Base-by-base conservation (phyloP, 2,329 filamentous ascomycete species). In the Monilinia fructicola region DNA sequence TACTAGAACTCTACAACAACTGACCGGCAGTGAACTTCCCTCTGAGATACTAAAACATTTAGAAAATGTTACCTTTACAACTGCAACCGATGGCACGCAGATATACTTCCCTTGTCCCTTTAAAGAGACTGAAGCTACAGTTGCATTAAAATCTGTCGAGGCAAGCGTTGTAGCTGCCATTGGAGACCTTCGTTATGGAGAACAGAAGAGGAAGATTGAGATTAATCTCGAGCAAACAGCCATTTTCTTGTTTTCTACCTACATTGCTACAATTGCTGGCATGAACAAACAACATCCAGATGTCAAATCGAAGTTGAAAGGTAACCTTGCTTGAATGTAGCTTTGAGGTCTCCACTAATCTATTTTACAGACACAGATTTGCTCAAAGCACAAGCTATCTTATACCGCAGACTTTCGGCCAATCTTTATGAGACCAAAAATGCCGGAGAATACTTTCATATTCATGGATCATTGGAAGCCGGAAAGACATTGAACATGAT, bases 391-490 rank as follows among this genome's bases (percentile, higher is more conserved):
- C 90, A 92, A 74, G 90, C 89, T 2, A 85, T 87, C 69, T 79
- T 85, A 9, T 92, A 92, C 74, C 85, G 90, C 12, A 86, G 90
- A 68, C 82, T 92, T 77, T 90, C 89, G 14, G 89, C 89, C 18
- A 91, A 91, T 68, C 78, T 92, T 1, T 92, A 91, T 77, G 81
- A 84, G 72, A 91, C 89, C 11, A 87, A 85, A 74, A 82, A 81
- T n/a, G 78, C 81, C 1, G 85, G 84, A n/a, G 82, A 88, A 73
- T 92, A 86, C 73, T 92, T 90, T 74, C 90, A 92, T 73, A 89
- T 92, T 35, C 90, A 92, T 74, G 89, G 90, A 54, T 92, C 89
- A 0, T 78, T 92, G 0, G 89, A 92, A 71, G 89, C 90, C 4
- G 87, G 85, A 12, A 88, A 84, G 10, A 90, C 88, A 0, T 78